Conservation (phyloP, 2,329 filamentous ascomycete species). For the Verticillium nubilum region DNA sequence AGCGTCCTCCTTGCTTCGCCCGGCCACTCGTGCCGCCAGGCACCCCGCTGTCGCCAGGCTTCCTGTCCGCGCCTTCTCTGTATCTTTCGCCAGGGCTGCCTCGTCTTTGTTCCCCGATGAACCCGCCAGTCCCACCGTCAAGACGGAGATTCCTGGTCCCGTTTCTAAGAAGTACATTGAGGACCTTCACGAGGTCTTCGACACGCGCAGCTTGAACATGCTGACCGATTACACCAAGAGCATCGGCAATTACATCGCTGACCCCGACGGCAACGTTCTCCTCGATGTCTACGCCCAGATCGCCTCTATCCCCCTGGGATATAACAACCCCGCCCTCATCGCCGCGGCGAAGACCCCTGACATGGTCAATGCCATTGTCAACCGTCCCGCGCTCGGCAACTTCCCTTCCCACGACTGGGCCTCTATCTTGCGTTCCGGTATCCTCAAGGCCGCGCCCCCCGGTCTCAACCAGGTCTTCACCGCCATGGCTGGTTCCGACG, state of each 20-base stretch:
- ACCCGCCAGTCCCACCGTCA: conserved; percentile 46
- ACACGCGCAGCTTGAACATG: conserved; percentile 82
- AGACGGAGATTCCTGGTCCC: conserved; percentile 68
- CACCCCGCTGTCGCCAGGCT: not conserved
- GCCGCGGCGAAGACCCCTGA: conserved; percentile 68
- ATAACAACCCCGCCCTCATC: conserved; percentile 78
- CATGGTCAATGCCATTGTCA: conserved; percentile 78
- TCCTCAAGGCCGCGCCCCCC: conserved; percentile 77
- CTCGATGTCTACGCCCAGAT: conserved; percentile 85
- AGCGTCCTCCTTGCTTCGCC: conserved; percentile 8
- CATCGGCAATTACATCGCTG: conserved; percentile 74
- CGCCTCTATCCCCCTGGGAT: conserved; percentile 85
- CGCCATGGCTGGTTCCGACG: conserved; percentile 81
- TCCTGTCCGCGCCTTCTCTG: conserved; percentile 7
- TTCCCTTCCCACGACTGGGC: conserved; percentile 86
- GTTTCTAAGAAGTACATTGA: conserved; percentile 63
- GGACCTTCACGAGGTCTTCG: conserved; percentile 73
- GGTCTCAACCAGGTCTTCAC: conserved; percentile 88
- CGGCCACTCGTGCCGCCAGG: conserved; percentile 6
- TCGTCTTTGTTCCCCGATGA: conserved; percentile 38
- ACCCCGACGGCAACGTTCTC: conserved; percentile 65
- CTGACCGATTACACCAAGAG: conserved; percentile 70
- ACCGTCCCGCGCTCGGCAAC: conserved; percentile 84
- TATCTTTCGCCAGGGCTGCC: conserved; percentile 7
- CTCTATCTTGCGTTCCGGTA: conserved; percentile 69